These are phyloP conservation scores for Annona squamosa DNA, from an alignment of 164 flowering plant genomes.

Conservation along the genomic window DNA sequence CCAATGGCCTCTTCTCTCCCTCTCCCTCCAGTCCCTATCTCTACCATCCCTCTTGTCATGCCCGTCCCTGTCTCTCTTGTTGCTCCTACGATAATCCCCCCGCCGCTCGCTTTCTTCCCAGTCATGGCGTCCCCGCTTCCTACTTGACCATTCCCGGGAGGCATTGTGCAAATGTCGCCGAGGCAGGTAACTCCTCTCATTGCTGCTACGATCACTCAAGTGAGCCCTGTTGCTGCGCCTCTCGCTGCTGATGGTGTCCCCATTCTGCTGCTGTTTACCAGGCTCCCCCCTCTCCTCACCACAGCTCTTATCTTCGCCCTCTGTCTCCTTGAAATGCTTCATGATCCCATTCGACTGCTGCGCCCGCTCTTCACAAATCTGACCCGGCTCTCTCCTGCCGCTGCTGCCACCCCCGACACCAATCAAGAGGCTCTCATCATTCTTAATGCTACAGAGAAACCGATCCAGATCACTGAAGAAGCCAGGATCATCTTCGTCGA, in stretches of 20 bases:
- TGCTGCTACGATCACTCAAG: slow-evolving; percentile 3
- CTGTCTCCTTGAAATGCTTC: neutral
- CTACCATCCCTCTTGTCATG: slow-evolving; percentile 36
- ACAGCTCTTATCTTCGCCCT: slow-evolving; percentile 3
- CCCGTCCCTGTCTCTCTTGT: slow-evolving; percentile 42
- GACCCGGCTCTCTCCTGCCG: neutral
- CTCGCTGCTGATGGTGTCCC: slow-evolving; percentile 26
- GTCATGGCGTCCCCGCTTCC: slow-evolving; percentile 45
- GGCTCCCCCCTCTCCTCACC: slow-evolving; percentile 5
- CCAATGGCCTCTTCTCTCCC: slow-evolving; percentile 83
- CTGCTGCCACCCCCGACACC: neutral
- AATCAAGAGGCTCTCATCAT: slow-evolving; percentile 31
- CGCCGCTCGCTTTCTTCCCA: slow-evolving; percentile 45
- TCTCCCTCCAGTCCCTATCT: slow-evolving; percentile 47
- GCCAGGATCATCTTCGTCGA: slow-evolving; percentile 21
- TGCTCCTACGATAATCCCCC: slow-evolving; percentile 39
- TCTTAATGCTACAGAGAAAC: slow-evolving; percentile 63
- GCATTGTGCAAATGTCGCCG: neutral
- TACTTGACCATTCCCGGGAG: slow-evolving; percentile 23
- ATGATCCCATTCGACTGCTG: neutral
- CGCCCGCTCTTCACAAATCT: neutral
- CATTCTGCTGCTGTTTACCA: slow-evolving; percentile 23
- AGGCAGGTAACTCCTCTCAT: neutral
- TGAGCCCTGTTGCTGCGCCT: slow-evolving; percentile 39
- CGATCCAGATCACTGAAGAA: slow-evolving; percentile 79